Evolutionary conservation across 176 grass and related monocot species (phyloP).

Genomic region (Phragmites australis): DNA sequence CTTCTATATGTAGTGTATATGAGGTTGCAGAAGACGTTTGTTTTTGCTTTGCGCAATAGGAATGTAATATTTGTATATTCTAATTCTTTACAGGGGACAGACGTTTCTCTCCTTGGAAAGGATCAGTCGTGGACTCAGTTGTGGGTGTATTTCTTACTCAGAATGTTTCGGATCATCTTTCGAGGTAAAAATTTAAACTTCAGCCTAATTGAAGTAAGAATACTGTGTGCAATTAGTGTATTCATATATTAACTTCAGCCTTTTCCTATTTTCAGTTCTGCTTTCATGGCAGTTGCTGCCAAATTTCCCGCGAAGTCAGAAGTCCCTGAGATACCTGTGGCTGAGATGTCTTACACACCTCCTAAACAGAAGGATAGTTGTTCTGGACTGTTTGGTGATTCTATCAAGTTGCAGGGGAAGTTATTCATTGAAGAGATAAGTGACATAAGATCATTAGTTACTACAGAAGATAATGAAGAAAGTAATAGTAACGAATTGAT

Average conservation of each 20-base stretch:
- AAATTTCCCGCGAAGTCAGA: conserved; percentile 60
- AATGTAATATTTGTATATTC: conserved; percentile 26
- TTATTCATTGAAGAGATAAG: conserved; percentile 59
- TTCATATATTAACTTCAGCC: background rate
- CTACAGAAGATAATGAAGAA: conserved; percentile 62
- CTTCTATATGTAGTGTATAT: background rate
- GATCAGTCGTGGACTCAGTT: conserved; percentile 88
- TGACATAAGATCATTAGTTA: conserved; percentile 44
- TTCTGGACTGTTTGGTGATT: conserved; percentile 45
- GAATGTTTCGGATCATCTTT: conserved; percentile 95
- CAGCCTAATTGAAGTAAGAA: conserved; percentile 21
- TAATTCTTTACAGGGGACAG: conserved; percentile 67
- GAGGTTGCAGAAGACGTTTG: background rate
- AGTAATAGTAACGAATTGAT: conserved; percentile 60
- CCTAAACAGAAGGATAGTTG: conserved; percentile 43
- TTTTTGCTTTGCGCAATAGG: conserved; percentile 17
- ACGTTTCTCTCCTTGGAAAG: conserved; percentile 90
- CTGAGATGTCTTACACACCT: conserved; percentile 30
- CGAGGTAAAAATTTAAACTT: conserved; percentile 64
- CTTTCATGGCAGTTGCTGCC: conserved; percentile 78
- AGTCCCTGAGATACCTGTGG: conserved; percentile 27
- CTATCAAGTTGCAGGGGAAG: conserved; percentile 54
- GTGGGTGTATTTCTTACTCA: conserved; percentile 94
- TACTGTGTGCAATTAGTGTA: conserved; percentile 10
- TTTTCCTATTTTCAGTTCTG: conserved; percentile 53